Evolutionary conservation across 306 rosid genomes (phyloP).

Genomic region (Lupinus albus): DNA sequence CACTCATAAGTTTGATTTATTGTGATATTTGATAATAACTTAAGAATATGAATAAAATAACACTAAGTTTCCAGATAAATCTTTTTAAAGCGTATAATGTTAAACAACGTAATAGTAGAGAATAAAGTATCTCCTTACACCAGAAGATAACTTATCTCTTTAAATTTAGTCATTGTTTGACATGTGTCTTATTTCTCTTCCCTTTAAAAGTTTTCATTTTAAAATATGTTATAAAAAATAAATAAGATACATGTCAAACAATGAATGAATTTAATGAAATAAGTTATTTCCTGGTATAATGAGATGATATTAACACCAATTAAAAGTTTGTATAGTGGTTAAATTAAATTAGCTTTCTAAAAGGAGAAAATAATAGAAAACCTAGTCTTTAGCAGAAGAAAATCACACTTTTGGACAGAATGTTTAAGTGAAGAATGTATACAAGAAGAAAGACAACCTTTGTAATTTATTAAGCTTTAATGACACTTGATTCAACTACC

Average conservation of each 20-base stretch:
- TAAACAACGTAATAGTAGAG: slow-evolving; percentile 16
- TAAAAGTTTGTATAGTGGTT: slow-evolving; percentile 35
- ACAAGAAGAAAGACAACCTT: slow-evolving; percentile 30
- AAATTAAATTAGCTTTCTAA: slow-evolving; percentile 34
- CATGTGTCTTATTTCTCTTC: too few relatives aligned
- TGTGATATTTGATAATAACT: slow-evolving; percentile 18
- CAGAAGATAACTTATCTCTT: too few relatives aligned
- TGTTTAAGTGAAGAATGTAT: slow-evolving; percentile 25
- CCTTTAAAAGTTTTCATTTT: too few relatives aligned
- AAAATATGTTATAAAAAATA: too few relatives aligned
- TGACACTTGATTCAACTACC: slow-evolving; percentile 29
- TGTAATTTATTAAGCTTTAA: slow-evolving; percentile 29
- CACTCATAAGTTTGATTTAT: too few relatives aligned
- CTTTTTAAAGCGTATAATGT: slow-evolving; percentile 34
- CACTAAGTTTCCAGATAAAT: slow-evolving; percentile 42
- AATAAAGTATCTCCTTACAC: too few relatives aligned
- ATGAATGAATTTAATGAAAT: too few relatives aligned
- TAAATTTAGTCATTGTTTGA: too few relatives aligned
- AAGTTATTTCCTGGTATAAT: too few relatives aligned
- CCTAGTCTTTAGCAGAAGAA: slow-evolving; percentile 34
- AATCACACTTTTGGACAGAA: slow-evolving; percentile 38
- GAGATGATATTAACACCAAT: slow-evolving; percentile 41
- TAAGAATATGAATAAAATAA: slow-evolving; percentile 27
- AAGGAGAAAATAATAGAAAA: slow-evolving; percentile 38
- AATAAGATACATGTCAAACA: too few relatives aligned